phyloP scores from a whole-genome alignment of 164 flowering plant genomes.

The Buxus sempervirens region DNA sequence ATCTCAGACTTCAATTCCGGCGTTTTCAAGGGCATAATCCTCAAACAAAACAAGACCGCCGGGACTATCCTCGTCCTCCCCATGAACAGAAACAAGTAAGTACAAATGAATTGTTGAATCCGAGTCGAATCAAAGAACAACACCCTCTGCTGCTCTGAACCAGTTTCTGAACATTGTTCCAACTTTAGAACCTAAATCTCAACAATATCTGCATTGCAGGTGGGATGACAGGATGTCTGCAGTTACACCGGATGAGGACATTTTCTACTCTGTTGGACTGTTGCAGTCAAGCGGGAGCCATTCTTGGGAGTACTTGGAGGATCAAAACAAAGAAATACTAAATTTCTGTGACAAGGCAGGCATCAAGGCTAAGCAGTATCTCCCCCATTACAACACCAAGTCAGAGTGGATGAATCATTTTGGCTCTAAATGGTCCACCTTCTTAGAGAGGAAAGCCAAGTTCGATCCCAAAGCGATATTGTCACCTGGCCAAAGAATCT shows the following conservation, averaged over 20 bases:
- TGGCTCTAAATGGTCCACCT: neutral
- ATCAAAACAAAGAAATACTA: constrained; percentile 40
- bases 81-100: constrained; percentile 14
- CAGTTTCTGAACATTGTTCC: no score
- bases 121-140: neutral
- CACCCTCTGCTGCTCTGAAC: no score
- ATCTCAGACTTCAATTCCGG: constrained; percentile 4
- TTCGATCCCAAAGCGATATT: neutral
- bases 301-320: constrained; percentile 33
- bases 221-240: constrained; percentile 65
- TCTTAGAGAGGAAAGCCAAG: neutral
- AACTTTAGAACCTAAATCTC: neutral
- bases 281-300: constrained; percentile 36
- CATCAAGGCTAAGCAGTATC: neutral
- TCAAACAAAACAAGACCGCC: neutral
- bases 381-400: neutral
- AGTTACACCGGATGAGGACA: constrained; percentile 55
- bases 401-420: neutral
- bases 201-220: constrained; percentile 26
- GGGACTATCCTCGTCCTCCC: constrained; percentile 13
- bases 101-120: neutral
- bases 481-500: neutral
- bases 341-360: neutral
- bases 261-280: constrained; percentile 56
- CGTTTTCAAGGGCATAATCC: constrained; percentile 13